These are phyloP conservation scores for Colletotrichum musae DNA, from an alignment of 2,329 filamentous ascomycete species.

Conservation along the genomic window DNA sequence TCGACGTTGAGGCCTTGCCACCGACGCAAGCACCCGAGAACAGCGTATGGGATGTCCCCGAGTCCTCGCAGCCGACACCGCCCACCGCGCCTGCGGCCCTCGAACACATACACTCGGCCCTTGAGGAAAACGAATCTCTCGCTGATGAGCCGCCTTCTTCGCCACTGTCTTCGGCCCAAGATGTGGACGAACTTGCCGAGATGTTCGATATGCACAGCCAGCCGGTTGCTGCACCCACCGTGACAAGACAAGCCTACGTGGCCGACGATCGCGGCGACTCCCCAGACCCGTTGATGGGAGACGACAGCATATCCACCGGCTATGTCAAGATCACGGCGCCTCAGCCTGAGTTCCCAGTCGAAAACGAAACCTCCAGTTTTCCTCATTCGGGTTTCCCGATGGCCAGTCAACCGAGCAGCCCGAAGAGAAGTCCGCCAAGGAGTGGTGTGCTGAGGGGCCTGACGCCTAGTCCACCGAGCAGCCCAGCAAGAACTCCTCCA, in stretches of 20 bases:
- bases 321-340: conserved; percentile 55
- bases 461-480: conserved; percentile 40
- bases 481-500: background rate
- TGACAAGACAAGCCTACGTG: conserved; percentile 13
- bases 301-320: conserved; percentile 55
- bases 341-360: conserved; percentile 45
- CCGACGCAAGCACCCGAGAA: conserved; percentile 41
- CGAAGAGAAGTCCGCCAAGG: conserved; percentile 24
- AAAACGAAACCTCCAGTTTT: conserved; percentile 23
- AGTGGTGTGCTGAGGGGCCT: conserved; percentile 5
- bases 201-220: conserved; percentile 33
- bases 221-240: background rate
- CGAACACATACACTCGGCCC: background rate
- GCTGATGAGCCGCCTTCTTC: conserved; percentile 47
- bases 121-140: conserved; percentile 10
- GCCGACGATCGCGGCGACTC: conserved; percentile 1
- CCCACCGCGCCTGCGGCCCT: background rate
- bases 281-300: conserved; percentile 40
- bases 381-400: background rate
- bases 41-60: conserved; percentile 55
- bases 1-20: conserved; percentile 6
- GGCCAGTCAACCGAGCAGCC: conserved; percentile 36
- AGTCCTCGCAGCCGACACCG: conserved; percentile 45
- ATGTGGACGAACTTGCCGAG: conserved; percentile 47
- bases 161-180: conserved; percentile 52